phyloP scores from a whole-genome alignment of 148 eudicot genomes.

The Talinum fruticosum region DNA sequence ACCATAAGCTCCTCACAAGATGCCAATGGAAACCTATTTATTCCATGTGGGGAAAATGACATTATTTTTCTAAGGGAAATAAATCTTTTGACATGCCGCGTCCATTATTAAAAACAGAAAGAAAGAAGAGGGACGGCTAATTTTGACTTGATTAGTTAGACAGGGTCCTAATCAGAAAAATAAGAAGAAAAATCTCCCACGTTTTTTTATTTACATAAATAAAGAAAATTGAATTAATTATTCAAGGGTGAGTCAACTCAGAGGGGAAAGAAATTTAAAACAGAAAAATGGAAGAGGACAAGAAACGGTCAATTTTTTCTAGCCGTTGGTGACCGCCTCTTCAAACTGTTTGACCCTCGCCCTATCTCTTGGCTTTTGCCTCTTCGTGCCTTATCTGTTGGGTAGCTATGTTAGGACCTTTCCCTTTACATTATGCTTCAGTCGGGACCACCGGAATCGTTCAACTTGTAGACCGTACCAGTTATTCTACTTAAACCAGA shows the following conservation, averaged over 20 bases:
- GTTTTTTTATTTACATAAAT: background rate
- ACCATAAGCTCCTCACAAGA: background rate
- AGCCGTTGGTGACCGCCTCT: background rate
- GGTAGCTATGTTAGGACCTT: too few species aligned
- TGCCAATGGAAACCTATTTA: background rate
- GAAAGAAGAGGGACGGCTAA: background rate
- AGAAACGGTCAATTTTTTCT: background rate
- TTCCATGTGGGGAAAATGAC: slow-evolving; percentile 7
- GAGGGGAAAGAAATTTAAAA: background rate
- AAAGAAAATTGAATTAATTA: background rate
- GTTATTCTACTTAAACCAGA: too few species aligned
- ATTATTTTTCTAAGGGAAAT: too few species aligned
- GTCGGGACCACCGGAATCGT: too few species aligned
- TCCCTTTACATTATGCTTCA: too few species aligned
- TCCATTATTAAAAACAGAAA: background rate
- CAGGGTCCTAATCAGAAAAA: background rate
- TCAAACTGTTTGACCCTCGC: background rate
- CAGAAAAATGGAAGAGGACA: background rate
- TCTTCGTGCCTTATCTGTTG: background rate
- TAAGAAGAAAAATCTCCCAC: background rate
- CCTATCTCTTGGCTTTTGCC: background rate
- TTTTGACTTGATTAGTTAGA: background rate
- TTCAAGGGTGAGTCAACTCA: background rate
- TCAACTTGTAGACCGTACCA: too few species aligned
- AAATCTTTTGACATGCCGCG: background rate